Conservation (phyloP, 768 basidiomycete species). For the Mycena vulgaris region DNA sequence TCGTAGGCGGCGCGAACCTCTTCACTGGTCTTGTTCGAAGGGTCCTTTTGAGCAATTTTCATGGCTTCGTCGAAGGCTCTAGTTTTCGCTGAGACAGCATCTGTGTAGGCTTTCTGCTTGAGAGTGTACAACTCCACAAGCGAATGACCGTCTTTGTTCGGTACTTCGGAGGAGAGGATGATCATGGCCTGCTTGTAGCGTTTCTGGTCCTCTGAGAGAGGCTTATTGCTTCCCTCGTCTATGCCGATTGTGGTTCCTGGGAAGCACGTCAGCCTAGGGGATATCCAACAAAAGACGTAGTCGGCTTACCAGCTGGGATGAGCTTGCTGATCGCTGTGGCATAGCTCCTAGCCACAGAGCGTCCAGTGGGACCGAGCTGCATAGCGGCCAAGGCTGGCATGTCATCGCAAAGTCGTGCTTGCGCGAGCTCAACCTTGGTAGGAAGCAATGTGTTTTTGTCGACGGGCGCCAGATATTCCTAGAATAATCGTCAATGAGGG, state of each 20-base stretch:
- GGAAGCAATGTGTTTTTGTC: conserved; percentile 10
- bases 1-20: conserved; percentile 15
- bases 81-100: conserved; percentile 17
- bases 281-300: conserved; percentile 10
- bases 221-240: conserved; percentile 11
- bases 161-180: conserved; percentile 15
- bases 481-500: conserved; percentile 10
- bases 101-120: conserved; percentile 20
- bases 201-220: conserved; percentile 18
- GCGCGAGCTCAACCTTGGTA: conserved; percentile 10
- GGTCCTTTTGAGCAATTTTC: conserved; percentile 18
- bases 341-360: conserved; percentile 16
- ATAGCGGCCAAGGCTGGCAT: conserved; percentile 14
- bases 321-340: conserved; percentile 19
- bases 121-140: conserved; percentile 16
- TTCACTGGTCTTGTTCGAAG: conserved; percentile 20
- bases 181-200: conserved; percentile 12
- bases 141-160: conserved; percentile 12
- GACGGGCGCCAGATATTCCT: conserved; percentile 8
- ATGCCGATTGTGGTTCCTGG: conserved; percentile 18
- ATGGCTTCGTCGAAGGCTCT: conserved; percentile 13
- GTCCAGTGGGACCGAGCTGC: conserved; percentile 16
- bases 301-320: conserved; percentile 18
- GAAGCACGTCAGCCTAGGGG: conserved; percentile 6
- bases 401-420: conserved; percentile 15